Percentiles rank a stretch among this genome's conserved stretches.
phyloP scores from a whole-genome alignment of 2,329 filamentous ascomycete genomes.

The Cytospora schulzeri region DNA sequence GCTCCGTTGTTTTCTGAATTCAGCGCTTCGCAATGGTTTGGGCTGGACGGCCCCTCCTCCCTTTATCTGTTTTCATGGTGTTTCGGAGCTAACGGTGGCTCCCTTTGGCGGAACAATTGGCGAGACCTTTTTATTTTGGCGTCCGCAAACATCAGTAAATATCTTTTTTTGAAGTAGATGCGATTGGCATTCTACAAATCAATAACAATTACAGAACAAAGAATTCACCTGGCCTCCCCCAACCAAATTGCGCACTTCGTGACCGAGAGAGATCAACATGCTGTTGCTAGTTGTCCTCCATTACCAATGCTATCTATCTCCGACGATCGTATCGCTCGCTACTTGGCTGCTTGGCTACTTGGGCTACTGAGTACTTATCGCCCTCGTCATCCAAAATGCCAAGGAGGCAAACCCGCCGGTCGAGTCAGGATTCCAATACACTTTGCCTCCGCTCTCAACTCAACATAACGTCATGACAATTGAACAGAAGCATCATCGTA shows the following conservation, averaged over 20 bases:
- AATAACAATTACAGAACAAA: background rate
- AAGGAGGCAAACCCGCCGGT: background rate
- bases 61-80: background rate
- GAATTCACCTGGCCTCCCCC: background rate
- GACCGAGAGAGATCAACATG: background rate
- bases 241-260: no score
- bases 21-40: background rate
- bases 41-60: background rate
- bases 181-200: background rate
- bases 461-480: background rate
- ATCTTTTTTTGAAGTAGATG: background rate
- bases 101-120: background rate
- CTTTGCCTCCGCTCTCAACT: background rate
- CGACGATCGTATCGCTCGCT: background rate
- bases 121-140: background rate
- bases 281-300: background rate
- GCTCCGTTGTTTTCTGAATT: background rate
- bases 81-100: background rate
- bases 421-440: background rate
- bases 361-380: no score
- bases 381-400: background rate
- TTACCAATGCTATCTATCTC: background rate
- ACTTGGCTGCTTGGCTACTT: background rate
- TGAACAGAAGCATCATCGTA: background rate
- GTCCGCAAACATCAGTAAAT: conserved; percentile 1